A percentile compares a stretch with the other conserved stretches of the same genome.
Conservation (phyloP, 768 basidiomycete species). For the Mycena amicta region DNA sequence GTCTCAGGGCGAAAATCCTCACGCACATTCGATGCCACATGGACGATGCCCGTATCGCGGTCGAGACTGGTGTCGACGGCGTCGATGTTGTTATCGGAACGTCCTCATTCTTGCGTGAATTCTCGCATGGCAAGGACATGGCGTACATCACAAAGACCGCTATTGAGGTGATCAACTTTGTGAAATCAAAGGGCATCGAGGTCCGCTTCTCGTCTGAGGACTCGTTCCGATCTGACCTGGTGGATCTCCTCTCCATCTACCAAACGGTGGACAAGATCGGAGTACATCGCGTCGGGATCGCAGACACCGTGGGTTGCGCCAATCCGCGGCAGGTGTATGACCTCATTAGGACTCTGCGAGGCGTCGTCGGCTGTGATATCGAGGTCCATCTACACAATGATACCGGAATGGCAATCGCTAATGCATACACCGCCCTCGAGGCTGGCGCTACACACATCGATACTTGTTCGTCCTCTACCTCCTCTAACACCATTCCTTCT, state of each 20-base stretch:
- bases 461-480: conserved; percentile 83
- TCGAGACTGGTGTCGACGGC: conserved; percentile 99
- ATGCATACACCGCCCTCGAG: conserved; percentile 97
- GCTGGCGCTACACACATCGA: conserved; percentile 99
- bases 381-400: conserved; percentile 99
- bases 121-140: conserved; percentile 99
- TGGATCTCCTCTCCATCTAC: conserved; percentile 98
- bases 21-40: conserved; percentile 99
- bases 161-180: conserved; percentile 97
- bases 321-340: conserved; percentile 99
- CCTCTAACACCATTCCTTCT: background rate
- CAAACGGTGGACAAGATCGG: conserved; percentile 99
- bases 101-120: conserved; percentile 97
- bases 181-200: conserved; percentile 99
- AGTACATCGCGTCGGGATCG: conserved; percentile 97
- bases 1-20: conserved; percentile 93
- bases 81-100: conserved; percentile 99
- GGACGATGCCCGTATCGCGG: conserved; percentile 98
- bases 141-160: conserved; percentile 98
- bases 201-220: conserved; percentile 99
- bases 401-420: conserved; percentile 98
- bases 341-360: conserved; percentile 91
- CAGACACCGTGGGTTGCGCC: conserved; percentile 98
- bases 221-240: conserved; percentile 98
- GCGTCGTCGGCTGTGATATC: conserved; percentile 97